These are phyloP conservation scores for Boletus sp. DNA, from an alignment of 1,284 basidiomycete species.

Conservation along the genomic window DNA sequence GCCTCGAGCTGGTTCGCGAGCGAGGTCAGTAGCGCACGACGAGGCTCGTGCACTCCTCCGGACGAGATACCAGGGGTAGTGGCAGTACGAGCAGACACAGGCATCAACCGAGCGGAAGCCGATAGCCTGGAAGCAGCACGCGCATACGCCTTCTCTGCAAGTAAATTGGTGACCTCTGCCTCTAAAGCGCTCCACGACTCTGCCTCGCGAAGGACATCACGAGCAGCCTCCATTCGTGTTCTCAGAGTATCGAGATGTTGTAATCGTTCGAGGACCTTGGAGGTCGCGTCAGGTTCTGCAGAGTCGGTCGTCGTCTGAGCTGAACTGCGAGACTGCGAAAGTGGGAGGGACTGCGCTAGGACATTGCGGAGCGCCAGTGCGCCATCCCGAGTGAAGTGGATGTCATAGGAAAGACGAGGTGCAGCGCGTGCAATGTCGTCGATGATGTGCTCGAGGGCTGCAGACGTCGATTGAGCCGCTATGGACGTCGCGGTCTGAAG, in stretches of 20 bases:
- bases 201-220: constrained; percentile 85
- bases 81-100: constrained; percentile 85
- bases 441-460: constrained; percentile 81
- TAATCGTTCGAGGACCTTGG: constrained; percentile 67
- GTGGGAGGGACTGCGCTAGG: constrained; percentile 56
- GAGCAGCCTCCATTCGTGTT: constrained; percentile 78
- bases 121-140: constrained; percentile 87
- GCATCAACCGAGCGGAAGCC: constrained; percentile 84
- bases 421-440: constrained; percentile 87
- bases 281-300: constrained; percentile 43
- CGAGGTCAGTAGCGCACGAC: constrained; percentile 80
- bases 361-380: constrained; percentile 71
- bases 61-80: constrained; percentile 41
- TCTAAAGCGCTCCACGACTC: constrained; percentile 95
- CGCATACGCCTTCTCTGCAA: constrained; percentile 74
- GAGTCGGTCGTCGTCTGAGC: background rate
- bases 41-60: constrained; percentile 61
- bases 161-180: constrained; percentile 80
- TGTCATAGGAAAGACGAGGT: constrained; percentile 86
- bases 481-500: constrained; percentile 73
- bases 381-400: constrained; percentile 93
- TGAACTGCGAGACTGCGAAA: constrained; percentile 36
- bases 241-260: constrained; percentile 81
- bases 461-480: constrained; percentile 82
- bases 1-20: constrained; percentile 94